A percentile compares a stretch with the other conserved stretches of the same genome.
Conservation (phyloP, 2,329 filamentous ascomycete species). For the Pseudopithomyces maydicus region DNA sequence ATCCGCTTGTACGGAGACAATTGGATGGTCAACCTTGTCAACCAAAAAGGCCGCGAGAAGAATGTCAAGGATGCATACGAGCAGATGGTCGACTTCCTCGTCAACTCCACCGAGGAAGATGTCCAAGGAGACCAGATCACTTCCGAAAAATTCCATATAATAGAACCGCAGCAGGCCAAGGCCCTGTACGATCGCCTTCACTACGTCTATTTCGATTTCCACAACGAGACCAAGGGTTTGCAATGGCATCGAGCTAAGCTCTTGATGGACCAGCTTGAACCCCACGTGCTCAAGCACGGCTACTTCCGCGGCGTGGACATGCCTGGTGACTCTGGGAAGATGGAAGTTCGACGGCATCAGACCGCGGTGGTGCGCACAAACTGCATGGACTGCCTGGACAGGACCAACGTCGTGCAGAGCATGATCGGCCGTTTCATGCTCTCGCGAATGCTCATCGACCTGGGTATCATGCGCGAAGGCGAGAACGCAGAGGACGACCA, state of each 20-base stretch:
- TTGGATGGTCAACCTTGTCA: constrained; percentile 95
- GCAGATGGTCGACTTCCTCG: constrained; percentile 78
- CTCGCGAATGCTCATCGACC: constrained; percentile 84
- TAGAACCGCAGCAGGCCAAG: constrained; percentile 66
- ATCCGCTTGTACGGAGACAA: constrained; percentile 94
- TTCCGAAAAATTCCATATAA: constrained; percentile 79
- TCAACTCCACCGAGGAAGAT: constrained; percentile 70
- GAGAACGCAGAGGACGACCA: constrained; percentile 79
- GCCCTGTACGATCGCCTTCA: constrained; percentile 82
- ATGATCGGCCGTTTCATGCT: constrained; percentile 92
- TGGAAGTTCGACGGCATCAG: constrained; percentile 82
- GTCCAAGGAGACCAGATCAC: constrained; percentile 69
- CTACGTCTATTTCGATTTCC: constrained; percentile 98
- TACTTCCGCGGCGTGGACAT: constrained; percentile 94
- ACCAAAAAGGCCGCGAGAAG: constrained; percentile 90
- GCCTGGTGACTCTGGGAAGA: constrained; percentile 72
- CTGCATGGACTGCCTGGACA: constrained; percentile 98
- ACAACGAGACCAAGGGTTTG: constrained; percentile 94
- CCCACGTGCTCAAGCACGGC: constrained; percentile 76
- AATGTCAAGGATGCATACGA: constrained; percentile 93
- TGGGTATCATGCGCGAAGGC: constrained; percentile 77
- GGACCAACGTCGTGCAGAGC: constrained; percentile 96
- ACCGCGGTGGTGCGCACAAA: constrained; percentile 94
- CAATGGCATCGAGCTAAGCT: constrained; percentile 90
- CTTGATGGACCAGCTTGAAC: constrained; percentile 79